Evolutionary conservation across 2,329 filamentous ascomycete genomes (phyloP).

Genomic region (Nothomitra cinnamomea): DNA sequence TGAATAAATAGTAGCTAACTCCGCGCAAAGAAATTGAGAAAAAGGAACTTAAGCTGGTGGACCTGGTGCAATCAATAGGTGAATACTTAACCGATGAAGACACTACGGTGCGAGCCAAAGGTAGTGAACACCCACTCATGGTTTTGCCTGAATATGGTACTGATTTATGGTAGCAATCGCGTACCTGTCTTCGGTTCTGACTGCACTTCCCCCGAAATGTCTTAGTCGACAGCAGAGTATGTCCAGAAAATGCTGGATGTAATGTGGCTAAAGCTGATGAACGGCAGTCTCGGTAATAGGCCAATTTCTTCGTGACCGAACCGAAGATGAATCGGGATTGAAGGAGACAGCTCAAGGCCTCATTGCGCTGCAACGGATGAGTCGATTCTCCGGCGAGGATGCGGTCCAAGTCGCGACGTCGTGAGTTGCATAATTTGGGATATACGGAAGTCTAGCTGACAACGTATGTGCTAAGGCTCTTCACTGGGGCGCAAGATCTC

Average conservation of each 20-base stretch:
- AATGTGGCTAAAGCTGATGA: neutral
- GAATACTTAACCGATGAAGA: slow-evolving; percentile 54
- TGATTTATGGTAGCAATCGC: slow-evolving; percentile 22
- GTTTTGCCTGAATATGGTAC: slow-evolving; percentile 1
- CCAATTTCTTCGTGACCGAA: slow-evolving; percentile 46
- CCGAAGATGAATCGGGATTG: slow-evolving; percentile 33
- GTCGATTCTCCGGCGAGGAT: slow-evolving; percentile 21
- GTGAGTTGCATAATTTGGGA: neutral
- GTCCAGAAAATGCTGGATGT: slow-evolving; percentile 9
- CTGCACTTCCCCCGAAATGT: slow-evolving; percentile 33
- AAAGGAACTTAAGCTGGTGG: slow-evolving; percentile 42
- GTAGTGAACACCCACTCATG: slow-evolving; percentile 25
- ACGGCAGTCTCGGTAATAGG: slow-evolving; percentile 34
- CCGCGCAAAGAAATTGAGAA: slow-evolving; percentile 34
- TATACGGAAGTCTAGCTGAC: neutral
- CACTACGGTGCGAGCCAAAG: slow-evolving; percentile 39
- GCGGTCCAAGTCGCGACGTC: slow-evolving; percentile 8
- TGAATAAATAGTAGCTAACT: neutral
- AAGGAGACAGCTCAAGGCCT: slow-evolving; percentile 38
- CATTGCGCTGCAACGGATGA: slow-evolving; percentile 38
- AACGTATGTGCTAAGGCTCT: slow-evolving; percentile 22
- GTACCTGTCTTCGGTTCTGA: slow-evolving; percentile 33
- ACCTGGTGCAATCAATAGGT: slow-evolving; percentile 44
- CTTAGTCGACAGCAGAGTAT: slow-evolving; percentile 41
- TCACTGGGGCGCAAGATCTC: slow-evolving; percentile 37